Percentiles rank a stretch among this genome's conserved stretches.
Evolutionary conservation across 2,329 filamentous ascomycete species (phyloP).

Genomic region (Ophiocordyceps camponoti-rufipedis): DNA sequence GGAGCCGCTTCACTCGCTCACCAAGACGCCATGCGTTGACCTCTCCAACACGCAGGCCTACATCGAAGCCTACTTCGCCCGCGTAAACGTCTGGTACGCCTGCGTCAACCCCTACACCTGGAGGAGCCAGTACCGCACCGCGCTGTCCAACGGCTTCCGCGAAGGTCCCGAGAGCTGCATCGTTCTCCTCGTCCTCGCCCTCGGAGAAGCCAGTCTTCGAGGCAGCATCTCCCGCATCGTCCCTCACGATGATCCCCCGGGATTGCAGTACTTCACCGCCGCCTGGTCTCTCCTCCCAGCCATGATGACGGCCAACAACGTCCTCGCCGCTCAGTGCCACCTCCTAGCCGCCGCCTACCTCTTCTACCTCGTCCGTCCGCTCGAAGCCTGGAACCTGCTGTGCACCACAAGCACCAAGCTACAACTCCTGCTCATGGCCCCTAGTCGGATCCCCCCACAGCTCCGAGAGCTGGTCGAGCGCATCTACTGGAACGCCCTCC

Average conservation of each 20-base stretch:
- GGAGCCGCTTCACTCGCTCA: constrained; percentile 51
- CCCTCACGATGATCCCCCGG: constrained; percentile 52
- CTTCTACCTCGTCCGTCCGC: constrained; percentile 63
- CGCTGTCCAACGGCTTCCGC: constrained; percentile 56
- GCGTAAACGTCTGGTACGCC: constrained; percentile 73
- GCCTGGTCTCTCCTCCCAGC: constrained; percentile 63
- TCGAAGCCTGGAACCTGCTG: constrained; percentile 69
- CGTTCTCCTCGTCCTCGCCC: constrained; percentile 57
- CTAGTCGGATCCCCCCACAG: constrained; percentile 49
- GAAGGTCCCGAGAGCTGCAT: constrained; percentile 71
- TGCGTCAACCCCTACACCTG: constrained; percentile 72
- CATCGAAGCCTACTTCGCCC: constrained; percentile 62
- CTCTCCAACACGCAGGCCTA: constrained; percentile 58
- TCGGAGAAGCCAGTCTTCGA: constrained; percentile 57
- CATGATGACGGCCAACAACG: constrained; percentile 64
- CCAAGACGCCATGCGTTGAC: constrained; percentile 48
- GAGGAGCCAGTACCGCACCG: constrained; percentile 56
- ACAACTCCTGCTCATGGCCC: constrained; percentile 58
- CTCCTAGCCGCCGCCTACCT: constrained; percentile 66
- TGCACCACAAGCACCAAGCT: constrained; percentile 69
- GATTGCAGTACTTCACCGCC: constrained; percentile 62
- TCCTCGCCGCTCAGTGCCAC: constrained; percentile 63
- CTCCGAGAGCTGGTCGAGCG: constrained; percentile 58
- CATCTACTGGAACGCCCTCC: constrained; percentile 69
- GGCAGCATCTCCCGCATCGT: constrained; percentile 61